Evolutionary conservation across 2,329 filamentous ascomycete genomes (phyloP).

Genomic region (Sarocladium oryzae): DNA sequence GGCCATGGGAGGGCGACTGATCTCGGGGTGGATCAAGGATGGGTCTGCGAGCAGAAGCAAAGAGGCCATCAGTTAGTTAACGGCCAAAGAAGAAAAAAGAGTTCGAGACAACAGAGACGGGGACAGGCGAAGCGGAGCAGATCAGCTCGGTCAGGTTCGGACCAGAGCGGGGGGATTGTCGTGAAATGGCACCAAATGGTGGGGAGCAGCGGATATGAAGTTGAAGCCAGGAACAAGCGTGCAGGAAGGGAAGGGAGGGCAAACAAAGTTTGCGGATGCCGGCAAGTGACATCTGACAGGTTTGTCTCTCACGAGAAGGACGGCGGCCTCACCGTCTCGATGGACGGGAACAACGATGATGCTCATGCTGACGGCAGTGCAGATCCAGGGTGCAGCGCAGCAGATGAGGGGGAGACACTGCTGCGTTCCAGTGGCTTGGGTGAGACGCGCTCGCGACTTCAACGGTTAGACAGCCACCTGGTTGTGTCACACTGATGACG

Average conservation of each 20-base stretch:
- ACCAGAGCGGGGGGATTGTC: constrained; percentile 3
- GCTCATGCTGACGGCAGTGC: no score
- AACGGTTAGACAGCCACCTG: not conserved
- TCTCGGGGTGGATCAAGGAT: constrained; percentile 50
- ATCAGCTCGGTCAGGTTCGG: constrained; percentile 3
- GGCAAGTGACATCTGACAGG: no score
- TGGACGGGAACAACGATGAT: no score
- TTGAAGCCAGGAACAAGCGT: not conserved
- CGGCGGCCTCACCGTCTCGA: no score
- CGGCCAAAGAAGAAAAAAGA: constrained; percentile 14
- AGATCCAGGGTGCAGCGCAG: not conserved
- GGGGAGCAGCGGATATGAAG: not conserved
- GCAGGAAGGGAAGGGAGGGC: not conserved
- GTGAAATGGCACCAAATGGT: no score
- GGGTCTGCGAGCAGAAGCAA: constrained; percentile 36
- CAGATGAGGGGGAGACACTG: not conserved
- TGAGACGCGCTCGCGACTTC: no score
- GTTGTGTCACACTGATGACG: not conserved
- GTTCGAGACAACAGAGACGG: constrained; percentile 1
- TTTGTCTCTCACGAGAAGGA: no score
- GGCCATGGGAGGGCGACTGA: constrained; percentile 40
- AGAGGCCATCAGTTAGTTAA: constrained; percentile 32
- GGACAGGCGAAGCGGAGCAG: not conserved
- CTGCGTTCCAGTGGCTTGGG: no score
- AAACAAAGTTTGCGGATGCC: not conserved